Conservation (phyloP, 345 rosid genomes). For the Eucalyptus tenuipes region DNA sequence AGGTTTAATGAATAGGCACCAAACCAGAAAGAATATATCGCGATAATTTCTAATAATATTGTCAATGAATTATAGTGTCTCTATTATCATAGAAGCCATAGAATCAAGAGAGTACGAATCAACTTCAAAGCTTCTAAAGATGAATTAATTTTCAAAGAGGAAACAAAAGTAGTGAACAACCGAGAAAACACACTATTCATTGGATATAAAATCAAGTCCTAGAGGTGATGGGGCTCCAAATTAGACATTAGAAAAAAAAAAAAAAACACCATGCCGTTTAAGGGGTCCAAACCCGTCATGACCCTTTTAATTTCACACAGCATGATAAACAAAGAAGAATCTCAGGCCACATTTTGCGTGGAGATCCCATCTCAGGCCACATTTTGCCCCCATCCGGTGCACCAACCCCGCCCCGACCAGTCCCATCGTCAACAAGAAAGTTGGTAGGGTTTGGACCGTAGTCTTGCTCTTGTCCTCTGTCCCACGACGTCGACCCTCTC, state of each 20-base stretch:
- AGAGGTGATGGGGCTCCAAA: too few species aligned
- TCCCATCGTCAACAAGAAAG: slow-evolving; percentile 3
- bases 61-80: not conserved
- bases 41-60: not conserved
- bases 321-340: not conserved
- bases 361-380: not conserved
- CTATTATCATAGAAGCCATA: not conserved
- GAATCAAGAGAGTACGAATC: not conserved
- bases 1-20: not conserved
- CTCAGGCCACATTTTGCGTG: not conserved
- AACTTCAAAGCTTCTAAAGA: not conserved
- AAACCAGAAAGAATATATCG: not conserved
- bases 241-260: too few species aligned
- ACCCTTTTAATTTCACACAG: not conserved
- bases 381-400: too few species aligned
- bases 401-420: not conserved
- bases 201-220: not conserved
- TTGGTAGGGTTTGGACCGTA: too few species aligned
- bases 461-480: too few species aligned
- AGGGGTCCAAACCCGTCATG: not conserved
- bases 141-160: not conserved
- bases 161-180: not conserved
- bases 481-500: slow-evolving; percentile 26
- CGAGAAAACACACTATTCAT: not conserved
- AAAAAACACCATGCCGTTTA: not conserved